A percentile compares a stretch with the other conserved stretches of the same genome.
Conservation (phyloP, 73 alveolate species). For the Effrenium voratum region DNA sequence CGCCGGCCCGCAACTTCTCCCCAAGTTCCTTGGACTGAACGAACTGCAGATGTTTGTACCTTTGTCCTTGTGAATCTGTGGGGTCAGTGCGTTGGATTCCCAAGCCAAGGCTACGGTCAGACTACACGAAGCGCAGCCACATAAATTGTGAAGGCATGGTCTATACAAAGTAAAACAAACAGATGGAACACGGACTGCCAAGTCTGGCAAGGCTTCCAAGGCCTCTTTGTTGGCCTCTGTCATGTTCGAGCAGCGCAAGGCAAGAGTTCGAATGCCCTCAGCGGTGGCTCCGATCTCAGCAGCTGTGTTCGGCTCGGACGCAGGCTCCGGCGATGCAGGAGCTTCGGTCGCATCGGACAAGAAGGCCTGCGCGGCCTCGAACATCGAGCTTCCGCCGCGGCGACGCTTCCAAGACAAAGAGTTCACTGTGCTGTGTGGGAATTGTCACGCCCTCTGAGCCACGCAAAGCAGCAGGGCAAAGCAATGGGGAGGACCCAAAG, state of each 20-base stretch:
- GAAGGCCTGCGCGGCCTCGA: too few relatives aligned
- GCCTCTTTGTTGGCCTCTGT: background rate
- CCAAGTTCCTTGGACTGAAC: background rate
- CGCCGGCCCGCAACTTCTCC: background rate
- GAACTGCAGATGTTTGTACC: background rate
- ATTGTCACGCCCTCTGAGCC: too few relatives aligned
- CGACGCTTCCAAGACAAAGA: too few relatives aligned
- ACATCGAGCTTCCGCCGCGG: too few relatives aligned
- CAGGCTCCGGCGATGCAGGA: too few relatives aligned
- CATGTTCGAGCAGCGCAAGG: conserved; percentile 8
- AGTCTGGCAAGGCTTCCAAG: too few relatives aligned
- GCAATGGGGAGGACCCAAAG: too few relatives aligned
- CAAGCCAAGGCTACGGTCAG: background rate
- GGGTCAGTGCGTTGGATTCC: background rate
- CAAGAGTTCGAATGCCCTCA: background rate
- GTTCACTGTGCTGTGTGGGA: too few relatives aligned
- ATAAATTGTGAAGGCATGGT: too few relatives aligned
- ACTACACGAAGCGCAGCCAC: background rate
- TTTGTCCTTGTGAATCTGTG: background rate
- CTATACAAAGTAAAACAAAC: background rate
- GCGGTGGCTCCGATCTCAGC: background rate
- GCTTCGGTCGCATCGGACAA: too few relatives aligned
- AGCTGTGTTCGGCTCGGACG: too few relatives aligned
- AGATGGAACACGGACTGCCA: background rate
- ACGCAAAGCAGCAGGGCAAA: too few relatives aligned